phyloP scores from a whole-genome alignment of 192 early-diverging fungal genomes.

The Lunasporangiospora selenospora region DNA sequence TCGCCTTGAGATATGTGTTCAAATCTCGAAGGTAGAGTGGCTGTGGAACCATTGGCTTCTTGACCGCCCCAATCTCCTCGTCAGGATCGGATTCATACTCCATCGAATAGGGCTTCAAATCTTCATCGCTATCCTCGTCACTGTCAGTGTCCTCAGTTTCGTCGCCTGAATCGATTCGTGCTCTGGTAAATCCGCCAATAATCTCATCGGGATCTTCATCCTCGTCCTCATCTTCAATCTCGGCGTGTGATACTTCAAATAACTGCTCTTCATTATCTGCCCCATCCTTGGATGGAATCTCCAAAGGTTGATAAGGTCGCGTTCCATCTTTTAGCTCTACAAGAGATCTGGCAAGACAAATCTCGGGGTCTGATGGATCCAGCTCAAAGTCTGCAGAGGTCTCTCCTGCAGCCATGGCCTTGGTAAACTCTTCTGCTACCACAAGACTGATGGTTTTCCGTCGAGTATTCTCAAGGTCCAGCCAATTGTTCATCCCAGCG shows the following conservation, averaged over 20 bases:
- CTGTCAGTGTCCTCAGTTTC: slow-evolving; percentile 8
- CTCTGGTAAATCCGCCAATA: neutral
- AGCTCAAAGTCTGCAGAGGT: slow-evolving; percentile 30
- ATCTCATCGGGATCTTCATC: slow-evolving; percentile 30
- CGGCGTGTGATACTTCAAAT: neutral
- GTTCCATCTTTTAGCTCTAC: slow-evolving; percentile 20
- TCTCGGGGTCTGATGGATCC: slow-evolving; percentile 4
- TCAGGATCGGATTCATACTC: slow-evolving; percentile 39
- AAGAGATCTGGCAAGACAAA: slow-evolving; percentile 22
- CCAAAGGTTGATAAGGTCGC: slow-evolving; percentile 5
- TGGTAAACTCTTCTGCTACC: slow-evolving; percentile 32
- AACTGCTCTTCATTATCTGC: neutral
- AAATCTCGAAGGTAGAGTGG: slow-evolving; percentile 28
- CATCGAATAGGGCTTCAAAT: slow-evolving; percentile 34
- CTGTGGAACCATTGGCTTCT: slow-evolving; percentile 17
- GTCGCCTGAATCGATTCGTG: neutral
- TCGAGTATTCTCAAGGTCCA: slow-evolving; percentile 22
- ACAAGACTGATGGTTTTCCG: slow-evolving; percentile 29
- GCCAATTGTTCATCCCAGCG: slow-evolving; percentile 22
- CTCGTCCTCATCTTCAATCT: slow-evolving; percentile 14
- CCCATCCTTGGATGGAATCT: neutral
- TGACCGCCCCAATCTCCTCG: slow-evolving; percentile 15
- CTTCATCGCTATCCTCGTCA: slow-evolving; percentile 11
- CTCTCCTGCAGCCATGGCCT: slow-evolving; percentile 13
- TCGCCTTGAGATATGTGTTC: slow-evolving; percentile 22